Percentiles rank a stretch among this genome's conserved stretches.
Evolutionary conservation across 2,329 filamentous ascomycete genomes (phyloP).

Genomic region (Arthrocladium fulminans): DNA sequence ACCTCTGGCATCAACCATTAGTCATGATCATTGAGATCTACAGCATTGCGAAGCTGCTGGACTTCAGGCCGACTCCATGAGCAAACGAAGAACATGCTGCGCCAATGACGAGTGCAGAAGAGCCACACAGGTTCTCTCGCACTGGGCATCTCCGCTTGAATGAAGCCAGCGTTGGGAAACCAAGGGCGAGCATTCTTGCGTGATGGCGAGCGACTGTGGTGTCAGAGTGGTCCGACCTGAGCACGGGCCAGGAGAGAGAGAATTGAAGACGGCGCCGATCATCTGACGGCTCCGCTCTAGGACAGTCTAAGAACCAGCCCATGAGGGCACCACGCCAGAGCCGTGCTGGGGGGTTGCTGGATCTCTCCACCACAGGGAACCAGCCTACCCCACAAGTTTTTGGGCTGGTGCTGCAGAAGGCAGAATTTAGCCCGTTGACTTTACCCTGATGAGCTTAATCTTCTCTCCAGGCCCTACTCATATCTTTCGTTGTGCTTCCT

Average conservation of each 20-base stretch:
- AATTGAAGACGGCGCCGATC: background rate
- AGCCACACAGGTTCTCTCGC: background rate
- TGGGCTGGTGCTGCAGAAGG: background rate
- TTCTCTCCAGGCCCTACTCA: background rate
- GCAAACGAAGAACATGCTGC: background rate
- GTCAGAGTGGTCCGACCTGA: background rate
- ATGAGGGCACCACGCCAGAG: conserved; percentile 2
- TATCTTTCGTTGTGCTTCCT: background rate
- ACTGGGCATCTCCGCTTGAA: background rate
- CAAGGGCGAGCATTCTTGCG: conserved; percentile 1
- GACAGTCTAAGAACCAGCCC: background rate
- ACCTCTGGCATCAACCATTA: background rate
- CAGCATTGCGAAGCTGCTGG: background rate
- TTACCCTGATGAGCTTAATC: background rate
- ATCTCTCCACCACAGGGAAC: background rate
- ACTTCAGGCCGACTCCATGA: background rate
- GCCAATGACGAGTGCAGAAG: background rate
- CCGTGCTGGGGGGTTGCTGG: background rate
- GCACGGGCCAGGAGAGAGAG: background rate
- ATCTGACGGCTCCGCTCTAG: background rate
- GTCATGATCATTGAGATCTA: background rate
- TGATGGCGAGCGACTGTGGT: conserved; percentile 4
- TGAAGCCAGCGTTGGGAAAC: background rate
- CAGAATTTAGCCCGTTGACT: background rate
- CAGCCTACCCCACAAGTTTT: background rate